phyloP scores from a whole-genome alignment of 257 asterid species.

The Striga asiatica region DNA sequence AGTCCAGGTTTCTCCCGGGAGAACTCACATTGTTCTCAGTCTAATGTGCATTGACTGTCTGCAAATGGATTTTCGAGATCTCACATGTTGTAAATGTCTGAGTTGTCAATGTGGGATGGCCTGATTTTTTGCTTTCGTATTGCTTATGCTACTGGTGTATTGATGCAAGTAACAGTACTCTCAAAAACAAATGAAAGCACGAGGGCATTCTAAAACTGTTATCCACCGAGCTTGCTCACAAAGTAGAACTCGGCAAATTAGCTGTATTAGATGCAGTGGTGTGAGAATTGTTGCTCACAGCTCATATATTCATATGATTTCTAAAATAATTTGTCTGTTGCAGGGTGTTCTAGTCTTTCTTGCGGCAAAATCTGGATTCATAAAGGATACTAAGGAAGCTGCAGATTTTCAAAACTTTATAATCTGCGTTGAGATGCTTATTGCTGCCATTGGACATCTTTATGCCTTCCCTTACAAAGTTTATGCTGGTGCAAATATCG shows the following conservation, averaged over 20 bases:
- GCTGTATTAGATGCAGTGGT: neutral
- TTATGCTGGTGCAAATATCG: conserved; percentile 92
- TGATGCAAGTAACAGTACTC: neutral
- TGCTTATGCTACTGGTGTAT: neutral
- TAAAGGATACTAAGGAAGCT: conserved; percentile 75
- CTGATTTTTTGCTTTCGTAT: neutral
- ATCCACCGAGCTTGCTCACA: neutral
- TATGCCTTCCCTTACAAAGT: conserved; percentile 93
- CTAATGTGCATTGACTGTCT: neutral
- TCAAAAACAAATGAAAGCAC: neutral
- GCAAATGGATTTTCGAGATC: conserved; percentile 6
- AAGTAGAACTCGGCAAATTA: neutral
- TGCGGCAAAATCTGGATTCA: conserved; percentile 79
- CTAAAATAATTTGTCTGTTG: no score
- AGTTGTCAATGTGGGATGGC: no score
- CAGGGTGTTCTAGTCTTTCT: conserved; percentile 96
- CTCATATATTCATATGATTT: no score
- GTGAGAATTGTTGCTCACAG: no score
- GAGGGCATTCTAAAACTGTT: neutral
- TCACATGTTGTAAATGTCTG: neutral
- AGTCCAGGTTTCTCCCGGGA: neutral
- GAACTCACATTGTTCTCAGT: neutral
- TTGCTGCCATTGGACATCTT: conserved; percentile 90
- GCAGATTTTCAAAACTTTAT: conserved; percentile 82
- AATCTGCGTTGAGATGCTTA: conserved; percentile 94